Conservation (phyloP, 768 basidiomycete genomes). For the Tulasnella sp. region DNA sequence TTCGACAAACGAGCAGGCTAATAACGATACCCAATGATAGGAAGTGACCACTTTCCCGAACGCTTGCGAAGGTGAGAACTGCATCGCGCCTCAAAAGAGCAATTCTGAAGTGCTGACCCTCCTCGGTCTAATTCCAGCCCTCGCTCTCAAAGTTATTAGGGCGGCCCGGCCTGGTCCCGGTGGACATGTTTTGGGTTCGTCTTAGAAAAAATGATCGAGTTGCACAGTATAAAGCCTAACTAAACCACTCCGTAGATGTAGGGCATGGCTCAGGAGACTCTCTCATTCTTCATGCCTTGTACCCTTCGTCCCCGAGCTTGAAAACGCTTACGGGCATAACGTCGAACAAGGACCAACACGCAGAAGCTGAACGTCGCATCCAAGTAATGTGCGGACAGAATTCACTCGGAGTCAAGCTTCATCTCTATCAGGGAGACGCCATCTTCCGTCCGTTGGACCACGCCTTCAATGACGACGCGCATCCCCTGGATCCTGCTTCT, state of each 20-base stretch:
- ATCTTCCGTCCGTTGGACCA: conserved; percentile 26
- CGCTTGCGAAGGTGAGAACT: conserved; percentile 46
- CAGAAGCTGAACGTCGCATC: conserved; percentile 33
- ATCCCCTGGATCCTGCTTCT: conserved; percentile 36
- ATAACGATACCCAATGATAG: conserved; percentile 26
- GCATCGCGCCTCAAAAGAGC: neutral
- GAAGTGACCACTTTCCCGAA: conserved; percentile 40
- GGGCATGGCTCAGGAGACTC: conserved; percentile 63
- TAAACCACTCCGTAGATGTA: conserved; percentile 48
- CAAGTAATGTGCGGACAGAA: conserved; percentile 14
- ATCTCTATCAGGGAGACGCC: conserved; percentile 41
- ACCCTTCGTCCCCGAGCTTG: conserved; percentile 36
- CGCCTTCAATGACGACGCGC: conserved; percentile 19
- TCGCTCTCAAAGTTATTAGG: conserved; percentile 41
- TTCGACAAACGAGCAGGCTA: neutral
- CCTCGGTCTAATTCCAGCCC: conserved; percentile 31
- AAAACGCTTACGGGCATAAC: conserved; percentile 46
- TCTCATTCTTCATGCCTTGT: conserved; percentile 40
- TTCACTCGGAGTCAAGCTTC: conserved; percentile 24
- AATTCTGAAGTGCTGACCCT: neutral
- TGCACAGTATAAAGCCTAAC: too few species aligned
- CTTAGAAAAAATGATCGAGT: too few species aligned
- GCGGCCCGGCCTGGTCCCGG: conserved; percentile 32
- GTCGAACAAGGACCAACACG: conserved; percentile 37
- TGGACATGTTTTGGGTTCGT: conserved; percentile 43